Percentiles rank a stretch among this genome's conserved stretches.
phyloP scores from a whole-genome alignment of 306 rosid genomes.

The Luffa acutangula region DNA sequence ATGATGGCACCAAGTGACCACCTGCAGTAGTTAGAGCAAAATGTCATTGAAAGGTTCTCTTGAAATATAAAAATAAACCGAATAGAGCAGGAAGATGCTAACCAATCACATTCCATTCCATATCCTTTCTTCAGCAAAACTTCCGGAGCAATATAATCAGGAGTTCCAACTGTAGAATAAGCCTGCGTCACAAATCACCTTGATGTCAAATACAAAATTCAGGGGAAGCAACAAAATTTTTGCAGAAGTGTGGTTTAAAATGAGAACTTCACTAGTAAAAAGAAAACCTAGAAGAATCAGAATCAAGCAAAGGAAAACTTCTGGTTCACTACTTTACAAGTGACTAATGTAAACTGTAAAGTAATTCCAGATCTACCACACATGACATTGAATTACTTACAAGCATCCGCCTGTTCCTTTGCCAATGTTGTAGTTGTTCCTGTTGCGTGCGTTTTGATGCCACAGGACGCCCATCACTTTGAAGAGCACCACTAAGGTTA shows the following conservation, averaged over 20 bases:
- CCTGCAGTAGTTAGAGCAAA: conserved; percentile 39
- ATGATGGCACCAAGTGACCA: conserved; percentile 98
- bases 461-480: conserved; percentile 80
- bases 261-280: not conserved
- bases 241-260: not conserved
- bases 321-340: conserved; percentile 2
- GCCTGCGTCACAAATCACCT: conserved; percentile 44
- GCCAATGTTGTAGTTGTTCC: conserved; percentile 99
- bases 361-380: conserved; percentile 11
- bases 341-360: conserved; percentile 14
- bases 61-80: conserved; percentile 6
- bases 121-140: conserved; percentile 97
- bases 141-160: conserved; percentile 98
- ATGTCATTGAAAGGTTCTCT: conserved; percentile 17
- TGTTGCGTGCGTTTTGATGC: conserved; percentile 93
- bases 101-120: conserved; percentile 99
- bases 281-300: not conserved
- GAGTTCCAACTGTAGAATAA: conserved; percentile 96
- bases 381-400: conserved; percentile 41
- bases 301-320: not conserved
- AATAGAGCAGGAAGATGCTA: conserved; percentile 23
- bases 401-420: conserved; percentile 93
- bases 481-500: conserved; percentile 90
- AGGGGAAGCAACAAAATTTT: not conserved
- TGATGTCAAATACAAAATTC: not conserved